These are phyloP conservation scores for Chaetomiaceae sp. DNA, from an alignment of 2,329 filamentous ascomycete species.

Conservation along the genomic window DNA sequence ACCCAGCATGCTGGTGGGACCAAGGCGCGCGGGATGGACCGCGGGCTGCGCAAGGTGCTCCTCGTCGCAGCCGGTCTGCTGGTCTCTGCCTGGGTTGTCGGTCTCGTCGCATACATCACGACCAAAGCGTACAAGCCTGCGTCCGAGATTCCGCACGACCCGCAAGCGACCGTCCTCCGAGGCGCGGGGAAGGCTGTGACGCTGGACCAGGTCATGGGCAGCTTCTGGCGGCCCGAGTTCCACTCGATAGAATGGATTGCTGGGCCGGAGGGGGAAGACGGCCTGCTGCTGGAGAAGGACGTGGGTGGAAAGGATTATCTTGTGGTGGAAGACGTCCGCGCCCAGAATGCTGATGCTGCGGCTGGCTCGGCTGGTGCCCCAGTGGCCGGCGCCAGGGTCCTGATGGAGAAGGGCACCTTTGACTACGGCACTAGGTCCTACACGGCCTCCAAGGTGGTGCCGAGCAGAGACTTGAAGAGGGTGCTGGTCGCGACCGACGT, in stretches of 20 bases:
- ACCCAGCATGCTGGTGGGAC: slow-evolving; percentile 26
- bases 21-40: slow-evolving; percentile 57
- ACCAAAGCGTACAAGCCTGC: slow-evolving; percentile 62
- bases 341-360: slow-evolving; percentile 41
- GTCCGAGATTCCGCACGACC: slow-evolving; percentile 61
- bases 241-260: slow-evolving; percentile 74
- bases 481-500: slow-evolving; percentile 74
- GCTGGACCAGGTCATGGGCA: slow-evolving; percentile 63
- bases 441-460: slow-evolving; percentile 59
- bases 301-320: slow-evolving; percentile 66
- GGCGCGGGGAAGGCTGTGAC: slow-evolving; percentile 69
- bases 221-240: slow-evolving; percentile 59
- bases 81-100: slow-evolving; percentile 63
- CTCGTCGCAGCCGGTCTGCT: slow-evolving; percentile 59
- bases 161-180: slow-evolving; percentile 55
- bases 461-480: slow-evolving; percentile 79
- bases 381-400: slow-evolving; percentile 51
- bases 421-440: slow-evolving; percentile 52
- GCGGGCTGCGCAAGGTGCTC: slow-evolving; percentile 57
- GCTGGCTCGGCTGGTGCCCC: slow-evolving; percentile 34
- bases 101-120: slow-evolving; percentile 62
- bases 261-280: slow-evolving; percentile 73
- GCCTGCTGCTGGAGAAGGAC: slow-evolving; percentile 72
- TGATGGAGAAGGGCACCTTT: slow-evolving; percentile 71
- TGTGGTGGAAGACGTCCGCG: slow-evolving; percentile 79